Base-by-base conservation (phyloP, 2,329 filamentous ascomycete genomes). In the Microdochium paspali region DNA sequence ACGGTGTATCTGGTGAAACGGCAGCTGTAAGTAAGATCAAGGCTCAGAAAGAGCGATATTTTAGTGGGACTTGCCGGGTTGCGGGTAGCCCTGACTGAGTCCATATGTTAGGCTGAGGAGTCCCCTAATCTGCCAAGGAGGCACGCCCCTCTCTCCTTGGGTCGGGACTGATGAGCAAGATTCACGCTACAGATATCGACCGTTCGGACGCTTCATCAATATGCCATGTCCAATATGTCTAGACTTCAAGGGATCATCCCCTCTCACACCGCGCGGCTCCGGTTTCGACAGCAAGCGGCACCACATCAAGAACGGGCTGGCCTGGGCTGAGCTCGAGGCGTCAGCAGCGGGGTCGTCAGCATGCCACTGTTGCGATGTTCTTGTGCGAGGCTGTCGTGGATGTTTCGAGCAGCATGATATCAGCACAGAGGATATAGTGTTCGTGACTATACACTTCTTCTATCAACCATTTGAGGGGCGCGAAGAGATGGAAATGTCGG, bases 331-430 rank as follows among this genome's bases (percentile, higher is more conserved):
- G 35, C 35, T 40, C 15, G 35, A 40, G 35, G 35, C 35, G 35
- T 40, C 35, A 40, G 35, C 35, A 40, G 18, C 18, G 13, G 35
- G 15, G 18, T 6, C 35, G 35, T 9, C 35, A 13, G 21, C 35
- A 39, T 47, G 46, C 26, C 43, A 47, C 42, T 44, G 46, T 23
- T 47, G 46, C 30, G 20, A 44, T 2, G 31, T 47, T 15, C 24
- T 47, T 10, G 24, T 47, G 20, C 21, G 12, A 10, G 46, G 46
- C 3, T 31, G 40, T 21, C 18, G n/a, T 4, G 46, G 46, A n/a
- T 47, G 40, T 20, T 44, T 47, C 21, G 18, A 32, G 26, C 46
- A 47, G 24, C 46, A 44, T 21, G 25, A 24, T 5, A 24, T 47
- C 28, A 12, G 18, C 23, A 30, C 21, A 9, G 24, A 30, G 7